phyloP scores from a whole-genome alignment of 1,284 basidiomycete genomes.

The Microstroma glucosiphilum region DNA sequence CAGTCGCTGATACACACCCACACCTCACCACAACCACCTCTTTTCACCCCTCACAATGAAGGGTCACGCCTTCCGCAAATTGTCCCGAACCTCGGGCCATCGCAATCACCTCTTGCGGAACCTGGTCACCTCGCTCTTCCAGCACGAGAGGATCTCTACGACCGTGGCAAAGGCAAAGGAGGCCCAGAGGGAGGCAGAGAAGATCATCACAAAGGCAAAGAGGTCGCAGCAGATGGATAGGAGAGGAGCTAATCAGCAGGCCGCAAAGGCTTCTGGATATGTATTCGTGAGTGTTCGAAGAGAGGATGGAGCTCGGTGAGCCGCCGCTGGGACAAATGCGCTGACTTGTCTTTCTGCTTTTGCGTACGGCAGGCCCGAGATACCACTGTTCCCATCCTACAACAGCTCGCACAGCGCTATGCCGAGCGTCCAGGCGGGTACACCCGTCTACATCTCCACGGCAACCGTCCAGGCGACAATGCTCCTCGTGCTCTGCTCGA shows the following conservation, averaged over 20 bases:
- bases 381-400: conserved; percentile 68
- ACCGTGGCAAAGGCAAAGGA: conserved; percentile 94
- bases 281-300: conserved; percentile 22
- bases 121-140: conserved; percentile 84
- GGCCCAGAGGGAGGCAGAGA: conserved; percentile 82
- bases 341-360: not conserved
- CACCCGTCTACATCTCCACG: conserved; percentile 85
- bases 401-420: conserved; percentile 74
- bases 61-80: conserved; percentile 47
- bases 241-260: conserved; percentile 6
- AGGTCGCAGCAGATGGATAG: not conserved
- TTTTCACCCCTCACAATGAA: conserved; percentile 33
- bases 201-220: conserved; percentile 59
- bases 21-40: not conserved
- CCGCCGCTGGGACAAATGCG: not conserved
- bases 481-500: conserved; percentile 87
- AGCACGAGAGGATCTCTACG: conserved; percentile 94
- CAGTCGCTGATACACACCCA: conserved; percentile 11
- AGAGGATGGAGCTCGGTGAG: not conserved
- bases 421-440: conserved; percentile 80
- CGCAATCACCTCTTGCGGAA: conserved; percentile 54
- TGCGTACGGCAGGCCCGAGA: conserved; percentile 20
- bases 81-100: conserved; percentile 29
- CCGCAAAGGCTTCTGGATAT: conserved; percentile 24
- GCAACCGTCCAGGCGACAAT: conserved; percentile 82